These are phyloP conservation scores for Manihot esculenta DNA, from an alignment of 441 rosid genomes.

Conservation along the genomic window DNA sequence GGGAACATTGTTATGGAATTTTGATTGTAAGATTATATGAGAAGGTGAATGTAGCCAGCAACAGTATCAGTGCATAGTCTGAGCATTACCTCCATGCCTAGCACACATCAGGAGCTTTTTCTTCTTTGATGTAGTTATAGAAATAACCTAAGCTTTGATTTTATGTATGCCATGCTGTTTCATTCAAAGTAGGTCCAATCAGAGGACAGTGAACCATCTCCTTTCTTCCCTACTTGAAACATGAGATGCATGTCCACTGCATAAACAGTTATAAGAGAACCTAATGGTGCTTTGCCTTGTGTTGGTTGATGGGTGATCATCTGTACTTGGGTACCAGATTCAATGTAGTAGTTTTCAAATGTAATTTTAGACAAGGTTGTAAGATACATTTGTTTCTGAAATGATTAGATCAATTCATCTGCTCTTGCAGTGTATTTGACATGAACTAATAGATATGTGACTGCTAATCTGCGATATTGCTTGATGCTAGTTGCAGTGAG, in stretches of 20 bases:
- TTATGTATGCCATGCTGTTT: not conserved
- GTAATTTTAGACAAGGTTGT: not conserved
- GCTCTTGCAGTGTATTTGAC: too few species aligned
- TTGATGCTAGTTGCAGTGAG: too few species aligned
- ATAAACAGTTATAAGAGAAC: not conserved
- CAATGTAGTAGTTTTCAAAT: not conserved
- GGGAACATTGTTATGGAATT: not conserved
- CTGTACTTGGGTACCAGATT: not conserved
- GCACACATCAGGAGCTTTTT: not conserved
- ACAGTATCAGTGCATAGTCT: not conserved
- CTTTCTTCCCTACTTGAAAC: too few species aligned
- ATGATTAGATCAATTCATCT: too few species aligned
- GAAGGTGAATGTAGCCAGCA: slow-evolving; percentile 1
- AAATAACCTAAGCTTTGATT: not conserved
- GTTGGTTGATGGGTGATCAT: not conserved
- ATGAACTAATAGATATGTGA: too few species aligned
- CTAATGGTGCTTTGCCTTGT: not conserved
- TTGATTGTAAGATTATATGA: not conserved
- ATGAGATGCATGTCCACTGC: too few species aligned
- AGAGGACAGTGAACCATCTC: not conserved
- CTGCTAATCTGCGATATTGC: too few species aligned
- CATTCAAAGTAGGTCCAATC: not conserved
- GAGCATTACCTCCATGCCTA: not conserved
- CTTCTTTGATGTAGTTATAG: not conserved
- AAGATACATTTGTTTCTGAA: not conserved